These are phyloP conservation scores for Eurotiales sp. DNA, from an alignment of 2,329 filamentous ascomycete genomes.

Conservation along the genomic window DNA sequence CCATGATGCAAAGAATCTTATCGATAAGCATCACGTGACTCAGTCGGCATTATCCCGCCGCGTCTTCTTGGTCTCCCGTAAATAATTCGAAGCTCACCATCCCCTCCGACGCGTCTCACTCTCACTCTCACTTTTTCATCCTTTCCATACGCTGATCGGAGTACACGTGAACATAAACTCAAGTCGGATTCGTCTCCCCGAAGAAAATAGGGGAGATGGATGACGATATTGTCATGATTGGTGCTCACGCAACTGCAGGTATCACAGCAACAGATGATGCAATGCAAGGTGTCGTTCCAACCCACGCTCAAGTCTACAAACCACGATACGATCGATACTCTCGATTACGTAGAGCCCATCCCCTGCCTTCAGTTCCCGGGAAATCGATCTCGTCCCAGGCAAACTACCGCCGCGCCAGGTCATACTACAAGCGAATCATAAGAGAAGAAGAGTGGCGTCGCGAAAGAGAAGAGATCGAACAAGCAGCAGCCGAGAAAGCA, in stretches of 20 bases:
- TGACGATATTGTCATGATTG: background rate
- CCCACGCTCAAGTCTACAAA: background rate
- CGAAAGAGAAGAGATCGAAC: too few relatives aligned
- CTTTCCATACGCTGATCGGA: too few relatives aligned
- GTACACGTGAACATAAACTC: background rate
- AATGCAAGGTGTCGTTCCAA: background rate
- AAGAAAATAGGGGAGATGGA: conserved; percentile 7
- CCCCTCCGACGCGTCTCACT: too few relatives aligned
- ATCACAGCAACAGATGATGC: background rate
- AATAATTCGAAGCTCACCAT: too few relatives aligned
- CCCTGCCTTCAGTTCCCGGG: too few relatives aligned
- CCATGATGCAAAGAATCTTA: too few relatives aligned
- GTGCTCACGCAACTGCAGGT: background rate
- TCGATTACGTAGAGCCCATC: background rate
- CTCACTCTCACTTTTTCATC: background rate
- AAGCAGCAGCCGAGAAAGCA: background rate
- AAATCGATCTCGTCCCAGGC: too few relatives aligned
- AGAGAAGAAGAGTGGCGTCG: background rate
- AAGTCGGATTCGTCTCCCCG: background rate
- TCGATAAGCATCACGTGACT: too few relatives aligned
- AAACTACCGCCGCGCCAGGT: too few relatives aligned
- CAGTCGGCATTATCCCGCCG: too few relatives aligned
- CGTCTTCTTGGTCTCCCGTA: too few relatives aligned
- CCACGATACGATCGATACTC: background rate
- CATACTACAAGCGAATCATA: too few relatives aligned